These are phyloP conservation scores for Magnolia kwangsiensis DNA, from an alignment of 164 flowering plant species.

Conservation along the genomic window DNA sequence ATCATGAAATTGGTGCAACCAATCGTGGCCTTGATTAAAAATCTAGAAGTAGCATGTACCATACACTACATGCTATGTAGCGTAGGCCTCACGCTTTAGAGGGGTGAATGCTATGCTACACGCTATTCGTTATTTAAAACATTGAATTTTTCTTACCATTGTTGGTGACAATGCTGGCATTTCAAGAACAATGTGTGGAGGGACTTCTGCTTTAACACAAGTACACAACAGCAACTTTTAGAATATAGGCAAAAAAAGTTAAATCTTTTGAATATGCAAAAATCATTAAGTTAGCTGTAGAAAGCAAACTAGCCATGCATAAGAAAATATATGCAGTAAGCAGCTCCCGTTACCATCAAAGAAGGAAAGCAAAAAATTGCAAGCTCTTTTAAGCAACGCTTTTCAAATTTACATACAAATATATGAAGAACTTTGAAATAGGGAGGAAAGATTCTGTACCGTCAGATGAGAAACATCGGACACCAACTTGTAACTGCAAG, in stretches of 20 bases:
- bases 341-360: no score
- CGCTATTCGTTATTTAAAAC: no score
- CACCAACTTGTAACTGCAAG: constrained; percentile 47
- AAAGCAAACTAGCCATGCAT: neutral
- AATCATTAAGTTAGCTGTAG: neutral
- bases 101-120: no score
- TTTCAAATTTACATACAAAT: no score
- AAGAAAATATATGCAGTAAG: neutral
- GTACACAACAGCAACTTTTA: neutral
- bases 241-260: neutral
- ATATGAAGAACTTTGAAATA: neutral
- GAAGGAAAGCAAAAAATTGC: no score
- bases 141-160: constrained; percentile 49
- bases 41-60: no score
- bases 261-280: neutral
- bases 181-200: constrained; percentile 52
- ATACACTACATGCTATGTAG: no score
- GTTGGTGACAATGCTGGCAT: constrained; percentile 98
- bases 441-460: constrained; percentile 33
- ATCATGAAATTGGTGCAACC: no score
- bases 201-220: constrained; percentile 41
- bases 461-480: constrained; percentile 54
- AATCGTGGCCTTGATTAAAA: no score
- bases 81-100: no score
- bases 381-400: no score